phyloP scores from a whole-genome alignment of 495 filamentous ascomycete genomes.

The Tuber borchii region DNA sequence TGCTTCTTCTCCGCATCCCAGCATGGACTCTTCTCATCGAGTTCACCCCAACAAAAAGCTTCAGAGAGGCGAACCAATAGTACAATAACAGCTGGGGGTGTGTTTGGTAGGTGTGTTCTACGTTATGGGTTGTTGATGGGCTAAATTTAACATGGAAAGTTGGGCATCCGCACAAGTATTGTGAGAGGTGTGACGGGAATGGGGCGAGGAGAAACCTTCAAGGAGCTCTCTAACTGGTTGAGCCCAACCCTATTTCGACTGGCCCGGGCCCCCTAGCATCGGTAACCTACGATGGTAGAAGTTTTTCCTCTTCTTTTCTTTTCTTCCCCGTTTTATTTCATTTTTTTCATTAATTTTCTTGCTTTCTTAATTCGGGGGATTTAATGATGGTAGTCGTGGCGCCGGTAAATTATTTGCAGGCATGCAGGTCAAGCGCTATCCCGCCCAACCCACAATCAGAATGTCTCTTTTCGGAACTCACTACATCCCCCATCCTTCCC shows the following conservation, averaged over 20 bases:
- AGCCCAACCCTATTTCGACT: not conserved
- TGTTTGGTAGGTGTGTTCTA: not conserved
- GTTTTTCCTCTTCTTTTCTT: not conserved
- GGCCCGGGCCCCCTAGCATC: not conserved
- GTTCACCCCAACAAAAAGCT: conserved; percentile 3
- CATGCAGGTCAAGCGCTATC: not conserved
- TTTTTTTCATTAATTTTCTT: not conserved
- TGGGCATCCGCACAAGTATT: not conserved
- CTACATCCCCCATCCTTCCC: not conserved
- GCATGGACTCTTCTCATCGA: conserved; percentile 1
- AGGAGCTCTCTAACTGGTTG: not conserved
- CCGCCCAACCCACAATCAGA: not conserved
- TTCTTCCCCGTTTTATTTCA: not conserved
- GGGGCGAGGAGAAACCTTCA: not conserved
- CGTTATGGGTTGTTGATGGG: not conserved
- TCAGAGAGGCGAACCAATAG: conserved; percentile 1
- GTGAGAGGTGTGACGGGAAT: not conserved
- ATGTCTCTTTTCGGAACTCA: not conserved
- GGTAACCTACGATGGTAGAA: not conserved
- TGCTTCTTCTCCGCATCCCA: conserved; percentile 17
- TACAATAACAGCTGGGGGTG: not conserved
- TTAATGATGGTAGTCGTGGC: not conserved
- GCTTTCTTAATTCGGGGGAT: not conserved
- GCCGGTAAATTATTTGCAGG: not conserved
- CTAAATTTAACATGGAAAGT: not conserved